Evolutionary conservation across 108 stramenopile genomes (phyloP), one percentile per base, ranked within the genome.

Genomic region (Aurantiochytrium sp.): DNA sequence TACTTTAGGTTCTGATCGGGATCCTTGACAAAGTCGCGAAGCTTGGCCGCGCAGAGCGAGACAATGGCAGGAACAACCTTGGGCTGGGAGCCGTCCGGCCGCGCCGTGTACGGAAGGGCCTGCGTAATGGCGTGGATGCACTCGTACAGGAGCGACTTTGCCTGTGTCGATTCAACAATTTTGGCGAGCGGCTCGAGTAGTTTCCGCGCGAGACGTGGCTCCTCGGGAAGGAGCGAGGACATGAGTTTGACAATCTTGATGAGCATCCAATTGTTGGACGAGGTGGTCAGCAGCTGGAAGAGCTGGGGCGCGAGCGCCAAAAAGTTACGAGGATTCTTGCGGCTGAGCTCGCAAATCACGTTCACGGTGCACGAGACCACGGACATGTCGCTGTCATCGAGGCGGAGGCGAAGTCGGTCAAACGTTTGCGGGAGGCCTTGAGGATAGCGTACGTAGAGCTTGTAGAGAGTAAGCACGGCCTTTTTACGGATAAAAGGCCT

Each of bases 241-340:
- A 99, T 88, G 44, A 99, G 94, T 91, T 99, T 99, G 60, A 98
- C 98, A 5, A 99, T 97, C 94, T 99, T 99, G 94, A 99, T 99
- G 51, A 99, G 94, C 99, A 99, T 99, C 99, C 99, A 99, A 92
- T 99, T 99, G 92, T 99, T 99, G 88, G 94, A 94, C 10, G 96
- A 95, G 58, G 95, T 95, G 23, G 97, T 99, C 58, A 99, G 90
- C 21, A 99, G 90, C 88, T 96, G 92, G 95, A 99, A 99, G 89
- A 99, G 98, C 73, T 97, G 95, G 10, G 99, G 99, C 18, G 99
- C 99, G 91, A 99, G 91, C 58, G 96, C 95, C 47, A 99, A 90
- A 93, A 98, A 99, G 91, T 99, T 99, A 87, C 94, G 96, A 10
- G 99, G 98, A 91, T 98, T 98, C 92, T 97, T 97, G 91, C 98